Base-by-base conservation (phyloP, 768 basidiomycete genomes). In the Lentinula raphanica region DNA sequence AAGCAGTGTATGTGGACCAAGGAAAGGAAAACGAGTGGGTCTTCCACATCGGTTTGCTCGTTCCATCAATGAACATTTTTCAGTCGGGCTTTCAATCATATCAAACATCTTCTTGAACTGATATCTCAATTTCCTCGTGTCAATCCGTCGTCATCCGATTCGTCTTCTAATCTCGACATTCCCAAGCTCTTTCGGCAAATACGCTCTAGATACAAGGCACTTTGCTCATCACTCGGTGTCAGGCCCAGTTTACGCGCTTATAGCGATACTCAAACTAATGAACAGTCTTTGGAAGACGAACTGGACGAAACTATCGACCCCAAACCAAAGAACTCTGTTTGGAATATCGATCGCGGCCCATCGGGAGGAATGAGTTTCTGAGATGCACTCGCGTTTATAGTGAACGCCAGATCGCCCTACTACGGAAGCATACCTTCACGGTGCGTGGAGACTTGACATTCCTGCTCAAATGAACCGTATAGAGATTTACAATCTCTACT, bases 221-320 rank as follows among this genome's bases (percentile, higher is more conserved):
- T 95, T 38, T 99, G 95, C 64, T 85, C 94, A 0, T 82, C 84
- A 0, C 76, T 98, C 21, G 91, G 90, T 31, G 81, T 93, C 31
- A 72, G 74, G 28, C 78, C 79, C 0, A 72, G 71, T 48, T 60
- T 81, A 23, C 70, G 73, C 15, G 71, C 72, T 28, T 71, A 74
- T 55, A 23, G 13, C 38, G 40, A 32, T 27, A 25, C 49, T 5
- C 29, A 57, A 36, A 31, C 15, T 17, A 19, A 55, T 6, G 39
- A 53, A 11, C 50, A 7, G 38, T n/a, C 31, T 53, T 6, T 44
- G 11, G n/a, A 56, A 38, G 53, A 54, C 42, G 53, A 54, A 17
- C 17, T 23, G 28, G 27, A 27, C 17, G 49, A 50, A 19, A 15
- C 49, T 12, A 19, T 32, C 9, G 25, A 40, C n/a, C 23, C 32